Evolutionary conservation across 1,284 basidiomycete species (phyloP).

Genomic region (Sporisorium exsertum): DNA sequence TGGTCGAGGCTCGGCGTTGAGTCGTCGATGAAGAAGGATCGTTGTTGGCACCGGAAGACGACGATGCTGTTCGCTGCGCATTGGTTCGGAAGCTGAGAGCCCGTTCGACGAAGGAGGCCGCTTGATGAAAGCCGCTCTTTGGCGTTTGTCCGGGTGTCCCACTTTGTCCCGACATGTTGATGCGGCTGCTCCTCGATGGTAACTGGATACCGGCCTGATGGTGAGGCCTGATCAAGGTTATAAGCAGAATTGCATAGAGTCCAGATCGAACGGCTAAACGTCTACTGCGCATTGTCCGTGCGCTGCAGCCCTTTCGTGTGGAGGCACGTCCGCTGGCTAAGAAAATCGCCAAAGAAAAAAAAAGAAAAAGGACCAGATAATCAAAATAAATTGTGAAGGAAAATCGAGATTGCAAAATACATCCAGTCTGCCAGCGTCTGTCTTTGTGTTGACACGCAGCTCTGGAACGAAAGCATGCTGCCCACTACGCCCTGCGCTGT

Average conservation of each 20-base stretch:
- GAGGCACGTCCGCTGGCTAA: background rate
- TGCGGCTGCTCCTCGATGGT: background rate
- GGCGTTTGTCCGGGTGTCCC: background rate
- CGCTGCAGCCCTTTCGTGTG: background rate
- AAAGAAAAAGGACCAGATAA: background rate
- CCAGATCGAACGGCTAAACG: background rate
- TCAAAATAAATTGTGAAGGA: background rate
- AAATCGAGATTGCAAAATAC: no score
- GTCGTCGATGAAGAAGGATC: conserved; percentile 1
- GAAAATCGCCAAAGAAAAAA: background rate
- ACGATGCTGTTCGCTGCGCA: conserved; percentile 16
- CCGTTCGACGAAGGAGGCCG: conserved; percentile 45
- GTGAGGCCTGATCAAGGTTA: background rate
- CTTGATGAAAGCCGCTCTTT: conserved; percentile 46
- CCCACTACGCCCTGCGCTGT: no score
- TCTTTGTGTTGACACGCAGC: no score
- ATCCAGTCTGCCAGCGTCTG: no score
- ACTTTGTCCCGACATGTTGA: background rate
- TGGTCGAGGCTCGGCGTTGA: background rate
- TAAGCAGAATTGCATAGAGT: background rate
- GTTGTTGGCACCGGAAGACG: conserved; percentile 5
- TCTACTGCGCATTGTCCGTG: background rate
- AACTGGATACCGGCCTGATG: background rate
- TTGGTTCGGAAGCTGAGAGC: conserved; percentile 44
- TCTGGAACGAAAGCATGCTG: no score